phyloP scores from a whole-genome alignment of 2,329 filamentous ascomycete species.

The Fusarium illudens region DNA sequence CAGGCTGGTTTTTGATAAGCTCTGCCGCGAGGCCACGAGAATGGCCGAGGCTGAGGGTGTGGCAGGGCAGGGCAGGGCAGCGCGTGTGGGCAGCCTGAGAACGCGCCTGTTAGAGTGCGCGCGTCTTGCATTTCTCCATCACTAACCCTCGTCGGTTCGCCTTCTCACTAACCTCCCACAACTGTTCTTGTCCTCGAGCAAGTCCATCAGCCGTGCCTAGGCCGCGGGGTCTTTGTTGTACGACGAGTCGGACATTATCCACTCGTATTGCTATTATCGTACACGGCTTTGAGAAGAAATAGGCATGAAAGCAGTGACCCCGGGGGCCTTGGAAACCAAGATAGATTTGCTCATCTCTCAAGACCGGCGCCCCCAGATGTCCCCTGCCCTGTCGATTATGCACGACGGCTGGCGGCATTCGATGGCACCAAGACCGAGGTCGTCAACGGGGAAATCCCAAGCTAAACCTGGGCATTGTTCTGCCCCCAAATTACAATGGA shows the following conservation, averaged over 20 bases:
- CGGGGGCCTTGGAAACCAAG: conserved; percentile 19
- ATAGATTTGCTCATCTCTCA: conserved; percentile 22
- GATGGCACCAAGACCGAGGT: not conserved
- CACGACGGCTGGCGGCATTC: conserved; percentile 8
- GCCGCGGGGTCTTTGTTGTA: conserved; percentile 6
- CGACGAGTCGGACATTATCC: conserved; percentile 16
- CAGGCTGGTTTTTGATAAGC: not conserved
- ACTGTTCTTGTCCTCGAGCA: not conserved
- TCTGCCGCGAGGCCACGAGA: conserved; percentile 27
- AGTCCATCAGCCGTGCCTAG: not conserved
- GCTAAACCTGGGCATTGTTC: not conserved
- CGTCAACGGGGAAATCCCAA: not conserved
- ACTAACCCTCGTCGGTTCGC: conserved; percentile 3
- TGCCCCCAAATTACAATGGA: conserved; percentile 27
- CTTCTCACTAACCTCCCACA: conserved; percentile 24
- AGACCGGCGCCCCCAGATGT: conserved; percentile 1
- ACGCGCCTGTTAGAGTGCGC: conserved; percentile 24
- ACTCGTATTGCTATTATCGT: conserved; percentile 16
- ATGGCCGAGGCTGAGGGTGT: conserved; percentile 23
- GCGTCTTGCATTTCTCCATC: conserved; percentile 16
- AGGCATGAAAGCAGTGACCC: conserved; percentile 21
- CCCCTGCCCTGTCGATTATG: conserved; percentile 25
- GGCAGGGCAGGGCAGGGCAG: conserved; percentile 17
- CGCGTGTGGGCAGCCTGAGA: conserved; percentile 14
- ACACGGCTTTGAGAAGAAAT: conserved; percentile 17